Base-by-base conservation (phyloP, 495 filamentous ascomycete genomes). In the Aspergillus saccharolyticus region DNA sequence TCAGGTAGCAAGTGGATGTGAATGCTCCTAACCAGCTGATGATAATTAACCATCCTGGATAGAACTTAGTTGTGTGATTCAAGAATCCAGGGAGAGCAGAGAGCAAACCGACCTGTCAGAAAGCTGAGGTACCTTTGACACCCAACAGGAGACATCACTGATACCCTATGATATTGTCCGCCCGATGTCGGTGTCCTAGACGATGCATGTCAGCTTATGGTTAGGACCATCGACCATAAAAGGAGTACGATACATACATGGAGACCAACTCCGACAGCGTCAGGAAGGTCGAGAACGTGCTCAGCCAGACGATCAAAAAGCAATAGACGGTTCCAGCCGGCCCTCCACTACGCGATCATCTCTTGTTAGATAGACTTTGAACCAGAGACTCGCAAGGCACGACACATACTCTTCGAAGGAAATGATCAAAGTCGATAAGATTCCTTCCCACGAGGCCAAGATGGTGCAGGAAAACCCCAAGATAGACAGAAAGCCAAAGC, bases 151-250 rank as follows among this genome's bases (percentile, higher is more conserved):
- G 78, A 71, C 16, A 81, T 63, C 69, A 79, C 77, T 1, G 73
- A 75, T 14, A 73, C 73, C 78, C 78, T 80, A 52, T 80, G 77
- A 48, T 81, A 81, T 58, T 81, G 78, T 1, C 78, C 78, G 4
- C 73, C 75, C 5, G 70, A 70, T 0, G 74, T 80, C 0, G 77
- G 77, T 25, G 77, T 76, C 73, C 55, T 57, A 30, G 3, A 30
- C 43, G 16, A 0, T 17, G 17, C 53, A 28, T 0, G 28, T 55
- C 16, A 55, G 20, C 1, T 17, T 7, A 6, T 55, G 20, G n/a
- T n/a, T n/a, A n/a, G n/a, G n/a, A n/a, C n/a, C n/a, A n/a, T n/a
- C 12, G 17, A 7, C 0, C 9, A 15, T 18, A 15, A 17, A 3
- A 33, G 19, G 1, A 25, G 2, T 4, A 50, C 1, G 16, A 1